Conservation (phyloP, 1,284 basidiomycete species). For the Ganoderma meredithae region DNA sequence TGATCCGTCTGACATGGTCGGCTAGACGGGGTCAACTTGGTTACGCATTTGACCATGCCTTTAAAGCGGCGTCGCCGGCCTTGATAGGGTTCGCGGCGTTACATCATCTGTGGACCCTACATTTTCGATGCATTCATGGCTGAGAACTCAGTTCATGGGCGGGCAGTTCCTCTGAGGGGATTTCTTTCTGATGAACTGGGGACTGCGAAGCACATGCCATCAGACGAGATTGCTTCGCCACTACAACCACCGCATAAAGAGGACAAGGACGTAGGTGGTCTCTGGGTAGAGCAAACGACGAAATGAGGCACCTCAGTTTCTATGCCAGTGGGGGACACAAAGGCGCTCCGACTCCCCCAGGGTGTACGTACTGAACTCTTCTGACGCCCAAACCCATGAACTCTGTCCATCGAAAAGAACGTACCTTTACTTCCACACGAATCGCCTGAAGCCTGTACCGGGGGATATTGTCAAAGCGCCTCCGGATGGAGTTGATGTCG, state of each 20-base stretch:
- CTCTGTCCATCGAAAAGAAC: not conserved
- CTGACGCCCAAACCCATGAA: not conserved
- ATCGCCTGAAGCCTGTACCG: not conserved
- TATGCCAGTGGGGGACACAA: no score
- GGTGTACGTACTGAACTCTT: not conserved
- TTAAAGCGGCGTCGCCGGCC: not conserved
- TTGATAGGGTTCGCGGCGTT: not conserved
- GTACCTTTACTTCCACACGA: not conserved
- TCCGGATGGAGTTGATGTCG: not conserved
- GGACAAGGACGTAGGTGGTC: not conserved
- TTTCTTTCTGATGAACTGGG: not conserved
- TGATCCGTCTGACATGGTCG: conserved; percentile 9
- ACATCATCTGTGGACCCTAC: not conserved
- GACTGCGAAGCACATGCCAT: not conserved
- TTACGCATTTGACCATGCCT: not conserved
- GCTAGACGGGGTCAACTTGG: not conserved
- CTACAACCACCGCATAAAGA: not conserved
- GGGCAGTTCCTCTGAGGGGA: not conserved
- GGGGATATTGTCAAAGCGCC: not conserved
- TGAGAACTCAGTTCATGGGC: not conserved
- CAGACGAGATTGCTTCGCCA: not conserved
- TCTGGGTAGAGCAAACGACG: not conserved
- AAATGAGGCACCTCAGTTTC: not conserved
- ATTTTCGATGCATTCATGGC: not conserved
- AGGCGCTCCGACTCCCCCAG: not conserved